Base-by-base conservation (phyloP, 495 filamentous ascomycete genomes). In the Staphylotrichum longicolle region DNA sequence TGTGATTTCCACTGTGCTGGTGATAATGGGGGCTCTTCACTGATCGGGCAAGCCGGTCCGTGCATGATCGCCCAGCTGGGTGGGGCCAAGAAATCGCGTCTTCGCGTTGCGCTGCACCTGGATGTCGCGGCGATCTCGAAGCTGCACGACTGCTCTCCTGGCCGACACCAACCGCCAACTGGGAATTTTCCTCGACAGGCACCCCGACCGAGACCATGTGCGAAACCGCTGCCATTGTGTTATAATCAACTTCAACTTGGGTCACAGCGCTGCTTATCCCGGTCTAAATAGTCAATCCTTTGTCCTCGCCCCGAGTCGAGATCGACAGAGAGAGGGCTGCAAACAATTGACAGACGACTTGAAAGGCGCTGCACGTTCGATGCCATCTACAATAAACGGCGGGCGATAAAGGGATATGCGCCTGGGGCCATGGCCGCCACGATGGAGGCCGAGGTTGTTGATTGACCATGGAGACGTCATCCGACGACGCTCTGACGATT, bases 401-500 rank as follows among this genome's bases (percentile, higher is more conserved):
- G 5, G 58, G 35, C 12, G 15, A 49, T 40, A 35, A 3, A 11
- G 9, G 50, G 34, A 48, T 35, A 54, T 47, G 41, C 40, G 27
- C 10, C 32, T 37, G 9, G 34, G 42, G 20, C 11, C 51, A 55
- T 61, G 50, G 15, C 51, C n/a, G 54, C 58, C 3, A 15, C n/a
- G 33, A 3, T 20, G 11, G 20, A 27, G 20, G 20, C 15, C 50
- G 10, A 54, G 41, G 41, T 61, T 7, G 35, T 61, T 51, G 58
- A 61, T 27, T 61, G 42, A 61, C 58, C 15, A 54, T 55, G 58
- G 58, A 61, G 8, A 53, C 58, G 50, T 61, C 58, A 4, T 55
- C 58, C 15, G 42, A 47, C n/a, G 51, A 53, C 14, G 34, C 12
- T 37, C 15, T 27, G 4, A 46, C 58, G 3, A 51, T 42, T 4